Evolutionary conservation across 805 yeast species (phyloP).

Genomic region (Nakazawaea peltata): DNA sequence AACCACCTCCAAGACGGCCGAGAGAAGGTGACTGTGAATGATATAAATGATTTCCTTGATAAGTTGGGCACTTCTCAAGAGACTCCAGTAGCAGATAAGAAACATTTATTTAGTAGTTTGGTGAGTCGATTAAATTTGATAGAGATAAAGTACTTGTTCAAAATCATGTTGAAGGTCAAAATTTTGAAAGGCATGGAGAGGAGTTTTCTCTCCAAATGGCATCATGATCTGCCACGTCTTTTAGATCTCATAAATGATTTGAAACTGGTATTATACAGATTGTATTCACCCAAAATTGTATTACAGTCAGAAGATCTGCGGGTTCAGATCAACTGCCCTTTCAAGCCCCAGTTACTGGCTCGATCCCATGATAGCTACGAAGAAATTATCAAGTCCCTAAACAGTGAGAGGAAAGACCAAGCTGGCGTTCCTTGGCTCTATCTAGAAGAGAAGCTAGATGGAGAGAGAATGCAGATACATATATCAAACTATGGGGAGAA

Average conservation of each 20-base stretch:
- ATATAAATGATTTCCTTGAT: constrained; percentile 41
- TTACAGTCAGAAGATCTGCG: constrained; percentile 32
- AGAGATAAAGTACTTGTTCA: constrained; percentile 63
- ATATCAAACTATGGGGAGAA: constrained; percentile 30
- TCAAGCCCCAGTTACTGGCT: constrained; percentile 70
- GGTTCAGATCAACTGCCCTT: constrained; percentile 43
- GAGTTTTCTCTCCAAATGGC: constrained; percentile 55
- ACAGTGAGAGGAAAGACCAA: no score
- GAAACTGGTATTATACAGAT: constrained; percentile 47
- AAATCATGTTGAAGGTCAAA: constrained; percentile 52
- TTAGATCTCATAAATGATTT: constrained; percentile 60
- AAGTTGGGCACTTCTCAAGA: constrained; percentile 23
- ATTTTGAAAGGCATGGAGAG: constrained; percentile 59
- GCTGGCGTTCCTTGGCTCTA: constrained; percentile 52
- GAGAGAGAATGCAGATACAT: constrained; percentile 82
- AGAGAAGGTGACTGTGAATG: constrained; percentile 32
- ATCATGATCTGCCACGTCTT: constrained; percentile 66
- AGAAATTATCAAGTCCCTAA: constrained; percentile 33
- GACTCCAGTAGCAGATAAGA: constrained; percentile 28
- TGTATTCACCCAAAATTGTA: constrained; percentile 40
- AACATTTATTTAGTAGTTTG: constrained; percentile 38
- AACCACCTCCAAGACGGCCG: constrained; percentile 22
- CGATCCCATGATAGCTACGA: constrained; percentile 44
- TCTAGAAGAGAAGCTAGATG: constrained; percentile 90
- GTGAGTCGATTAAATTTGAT: constrained; percentile 45